Conservation (phyloP, 179 eudicot species). For the Pouteria campechiana region DNA sequence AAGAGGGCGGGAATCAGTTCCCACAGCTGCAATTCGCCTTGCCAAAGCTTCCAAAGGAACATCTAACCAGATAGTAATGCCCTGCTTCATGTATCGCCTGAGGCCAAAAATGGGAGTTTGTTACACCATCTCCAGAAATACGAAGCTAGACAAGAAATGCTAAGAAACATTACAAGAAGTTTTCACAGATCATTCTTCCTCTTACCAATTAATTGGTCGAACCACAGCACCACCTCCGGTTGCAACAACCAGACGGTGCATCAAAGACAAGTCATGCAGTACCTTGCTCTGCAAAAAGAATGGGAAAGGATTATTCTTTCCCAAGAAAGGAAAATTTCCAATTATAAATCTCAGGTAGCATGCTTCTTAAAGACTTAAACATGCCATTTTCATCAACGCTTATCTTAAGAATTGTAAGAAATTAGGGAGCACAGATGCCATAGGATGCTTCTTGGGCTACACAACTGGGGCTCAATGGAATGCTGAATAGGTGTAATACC, state of each 20-base stretch:
- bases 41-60: conserved; percentile 22
- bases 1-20: conserved; percentile 21
- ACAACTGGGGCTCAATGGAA: too few species aligned
- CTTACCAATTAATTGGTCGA: conserved; percentile 15
- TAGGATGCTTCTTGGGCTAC: too few species aligned
- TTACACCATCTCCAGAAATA: background rate
- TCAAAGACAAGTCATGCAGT: conserved; percentile 6
- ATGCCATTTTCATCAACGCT: too few species aligned
- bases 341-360: too few species aligned
- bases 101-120: background rate
- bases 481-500: too few species aligned
- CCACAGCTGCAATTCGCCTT: conserved; percentile 19
- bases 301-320: too few species aligned
- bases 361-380: too few species aligned
- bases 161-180: too few species aligned
- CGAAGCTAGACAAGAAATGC: background rate
- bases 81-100: conserved; percentile 18
- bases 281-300: conserved; percentile 9
- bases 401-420: too few species aligned
- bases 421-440: too few species aligned
- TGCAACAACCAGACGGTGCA: conserved; percentile 9
- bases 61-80: conserved; percentile 14
- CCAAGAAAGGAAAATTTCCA: background rate
- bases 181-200: background rate
- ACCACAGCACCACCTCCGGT: conserved; percentile 24